Base-by-base conservation (phyloP, 352 stramenopile genomes). In the Pseudoperonospora humuli region DNA sequence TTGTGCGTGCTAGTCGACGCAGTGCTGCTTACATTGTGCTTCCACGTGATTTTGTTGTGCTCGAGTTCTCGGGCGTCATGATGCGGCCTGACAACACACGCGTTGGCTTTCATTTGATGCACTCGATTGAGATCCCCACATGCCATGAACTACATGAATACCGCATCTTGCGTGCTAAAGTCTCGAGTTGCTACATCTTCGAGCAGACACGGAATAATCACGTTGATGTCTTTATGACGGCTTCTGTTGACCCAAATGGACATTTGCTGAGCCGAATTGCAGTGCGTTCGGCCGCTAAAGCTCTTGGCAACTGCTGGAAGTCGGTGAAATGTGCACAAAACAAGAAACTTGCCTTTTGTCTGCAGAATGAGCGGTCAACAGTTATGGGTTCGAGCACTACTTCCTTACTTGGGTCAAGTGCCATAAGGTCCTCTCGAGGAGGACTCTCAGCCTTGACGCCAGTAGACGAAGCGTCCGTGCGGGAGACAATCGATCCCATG, bases 141-240 rank as follows among this genome's bases (percentile, higher is more conserved):
- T 75, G 60, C 8, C 60, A 51, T 23, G 65, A 77, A 35, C 54
- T 75, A 7, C 26, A 49, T 10, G 61, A 71, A 8, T 49, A 60
- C 20, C 51, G 53, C 26, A 67, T 77, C 25, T 21, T 77, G 21
- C 63, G 69, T n/a, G 69, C 69, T 2, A 71, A 73, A 35, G 24
- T 77, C 9, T 73, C 65, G 36, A 74, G 56, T 31, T 70, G 56
- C 47, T 75, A 78, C 26, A 52, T 87, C 10, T 87, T 75, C 51
- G 60, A 70, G 37, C 62, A 84, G 33, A 64, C 62, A n/a, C 36
- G 50, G 10, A 64, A 64, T 36, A 67, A 68, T 31, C 53, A 46
- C 18, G 72, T 87, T 3, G 68, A 85, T 28, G 47, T 87, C 9
- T 84, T 75, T 50, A 81, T 83, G 64, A 82, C 59, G 9, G 64